Percentiles rank a stretch among this genome's conserved stretches.
Evolutionary conservation across 352 stramenopile genomes (phyloP).

Genomic region (Phytophthora brassicae): DNA sequence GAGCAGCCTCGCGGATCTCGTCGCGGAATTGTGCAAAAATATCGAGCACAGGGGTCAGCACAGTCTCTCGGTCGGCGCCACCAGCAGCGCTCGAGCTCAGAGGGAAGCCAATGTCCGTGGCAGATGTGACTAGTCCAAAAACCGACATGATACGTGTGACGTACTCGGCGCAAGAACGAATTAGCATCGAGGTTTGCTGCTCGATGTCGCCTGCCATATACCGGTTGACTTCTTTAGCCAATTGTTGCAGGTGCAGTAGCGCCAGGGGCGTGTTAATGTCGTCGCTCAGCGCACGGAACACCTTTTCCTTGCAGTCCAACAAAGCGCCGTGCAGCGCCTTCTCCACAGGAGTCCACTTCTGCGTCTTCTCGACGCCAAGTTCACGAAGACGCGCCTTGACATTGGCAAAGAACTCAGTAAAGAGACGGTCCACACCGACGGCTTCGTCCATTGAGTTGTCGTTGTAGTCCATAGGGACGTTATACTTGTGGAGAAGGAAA

Average conservation of each 20-base stretch:
- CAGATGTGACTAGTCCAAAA: conserved; percentile 79
- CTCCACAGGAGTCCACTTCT: conserved; percentile 80
- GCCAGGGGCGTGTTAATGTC: conserved; percentile 91
- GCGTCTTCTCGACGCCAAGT: conserved; percentile 71
- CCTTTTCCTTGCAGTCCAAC: conserved; percentile 76
- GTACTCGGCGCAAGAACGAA: conserved; percentile 84
- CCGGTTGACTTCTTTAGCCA: conserved; percentile 86
- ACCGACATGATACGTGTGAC: conserved; percentile 87
- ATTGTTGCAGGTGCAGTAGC: conserved; percentile 69
- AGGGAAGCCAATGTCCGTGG: conserved; percentile 82
- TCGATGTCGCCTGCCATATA: conserved; percentile 70
- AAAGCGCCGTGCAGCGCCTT: conserved; percentile 70
- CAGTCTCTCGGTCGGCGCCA: conserved; percentile 68
- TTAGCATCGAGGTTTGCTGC: conserved; percentile 71
- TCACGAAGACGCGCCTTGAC: conserved; percentile 88
- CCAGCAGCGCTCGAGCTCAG: conserved; percentile 45
- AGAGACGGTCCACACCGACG: conserved; percentile 88
- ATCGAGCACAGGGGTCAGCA: conserved; percentile 88
- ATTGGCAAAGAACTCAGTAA: conserved; percentile 94
- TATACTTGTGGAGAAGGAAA: conserved; percentile 95
- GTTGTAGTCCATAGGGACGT: conserved; percentile 94
- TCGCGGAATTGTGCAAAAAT: conserved; percentile 89
- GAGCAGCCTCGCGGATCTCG: conserved; percentile 72
- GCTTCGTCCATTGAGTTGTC: conserved; percentile 95
- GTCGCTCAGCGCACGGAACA: conserved; percentile 80